A percentile compares a stretch with the other conserved stretches of the same genome.
Conservation (phyloP, 352 stramenopile genomes). For the Phytophthora crassamura region DNA sequence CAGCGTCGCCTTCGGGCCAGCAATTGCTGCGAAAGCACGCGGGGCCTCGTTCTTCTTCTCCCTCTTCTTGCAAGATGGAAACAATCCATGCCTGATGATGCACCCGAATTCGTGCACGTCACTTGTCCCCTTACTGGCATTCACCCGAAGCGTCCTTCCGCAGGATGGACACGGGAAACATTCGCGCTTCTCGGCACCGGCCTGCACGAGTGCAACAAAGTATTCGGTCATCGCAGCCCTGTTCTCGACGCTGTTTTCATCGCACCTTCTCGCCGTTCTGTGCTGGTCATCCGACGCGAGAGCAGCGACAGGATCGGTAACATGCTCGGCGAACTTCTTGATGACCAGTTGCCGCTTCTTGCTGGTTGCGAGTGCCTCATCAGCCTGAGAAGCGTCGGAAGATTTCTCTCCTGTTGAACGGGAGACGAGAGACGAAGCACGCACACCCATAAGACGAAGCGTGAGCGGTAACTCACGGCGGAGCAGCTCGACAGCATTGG, state of each 20-base stretch:
- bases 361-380: slow-evolving; percentile 5
- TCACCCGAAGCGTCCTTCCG: slow-evolving; percentile 19
- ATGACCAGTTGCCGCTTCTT: slow-evolving; percentile 59
- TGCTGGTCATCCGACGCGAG: slow-evolving; percentile 2
- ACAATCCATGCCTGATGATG: background rate
- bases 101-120: background rate
- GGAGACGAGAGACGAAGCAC: slow-evolving; percentile 54
- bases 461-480: slow-evolving; percentile 72
- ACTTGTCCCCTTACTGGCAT: background rate
- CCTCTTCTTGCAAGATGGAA: slow-evolving; percentile 5
- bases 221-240: background rate
- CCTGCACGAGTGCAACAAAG: background rate
- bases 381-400: slow-evolving; percentile 16
- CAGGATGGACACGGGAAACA: slow-evolving; percentile 39
- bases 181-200: slow-evolving; percentile 4
- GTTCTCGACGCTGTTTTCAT: background rate
- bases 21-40: slow-evolving; percentile 6
- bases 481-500: slow-evolving; percentile 54
- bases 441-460: slow-evolving; percentile 71
- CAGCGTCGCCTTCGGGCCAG: slow-evolving; percentile 1
- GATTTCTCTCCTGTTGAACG: slow-evolving; percentile 17
- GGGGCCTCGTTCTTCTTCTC: slow-evolving; percentile 8
- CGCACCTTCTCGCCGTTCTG: slow-evolving; percentile 5
- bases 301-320: slow-evolving; percentile 13
- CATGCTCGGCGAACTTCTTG: slow-evolving; percentile 43